A percentile compares a stretch with the other conserved stretches of the same genome.
phyloP scores from a whole-genome alignment of 805 yeast species.

The Schizosaccharomyces cryophilus region DNA sequence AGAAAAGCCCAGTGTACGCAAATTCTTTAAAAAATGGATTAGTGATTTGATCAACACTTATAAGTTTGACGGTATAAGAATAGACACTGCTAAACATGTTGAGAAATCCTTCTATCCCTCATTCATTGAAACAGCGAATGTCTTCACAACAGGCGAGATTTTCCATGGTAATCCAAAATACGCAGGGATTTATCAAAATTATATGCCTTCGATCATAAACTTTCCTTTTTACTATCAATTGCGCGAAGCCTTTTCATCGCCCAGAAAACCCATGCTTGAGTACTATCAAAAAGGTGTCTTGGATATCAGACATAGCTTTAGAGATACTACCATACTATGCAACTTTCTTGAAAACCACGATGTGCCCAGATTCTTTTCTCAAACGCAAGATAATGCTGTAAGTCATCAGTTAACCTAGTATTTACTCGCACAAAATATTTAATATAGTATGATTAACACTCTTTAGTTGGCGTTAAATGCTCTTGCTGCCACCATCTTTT shows the following conservation, averaged over 20 bases:
- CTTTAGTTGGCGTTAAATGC: constrained; percentile 1
- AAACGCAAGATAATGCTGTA: not conserved
- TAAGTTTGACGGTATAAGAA: constrained; percentile 4
- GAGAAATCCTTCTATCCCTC: not conserved
- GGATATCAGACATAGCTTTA: not conserved
- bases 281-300: not conserved
- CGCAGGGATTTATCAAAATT: constrained; percentile 2
- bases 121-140: not conserved
- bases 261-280: not conserved
- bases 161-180: not conserved
- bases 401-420: not conserved
- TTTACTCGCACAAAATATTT: not conserved
- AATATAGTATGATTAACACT: not conserved
- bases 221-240: constrained; percentile 2
- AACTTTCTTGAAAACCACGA: constrained; percentile 5
- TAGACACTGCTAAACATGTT: constrained; percentile 3
- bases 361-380: constrained; percentile 3
- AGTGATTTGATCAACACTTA: constrained; percentile 2
- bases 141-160: constrained; percentile 2
- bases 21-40: constrained; percentile 1
- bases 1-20: not conserved
- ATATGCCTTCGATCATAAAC: constrained; percentile 2
- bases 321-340: not conserved
- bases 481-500: not conserved
- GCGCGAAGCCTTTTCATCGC: not conserved